Base-by-base conservation (phyloP, 1,284 basidiomycete genomes). In the Rhizoctonia solani region DNA sequence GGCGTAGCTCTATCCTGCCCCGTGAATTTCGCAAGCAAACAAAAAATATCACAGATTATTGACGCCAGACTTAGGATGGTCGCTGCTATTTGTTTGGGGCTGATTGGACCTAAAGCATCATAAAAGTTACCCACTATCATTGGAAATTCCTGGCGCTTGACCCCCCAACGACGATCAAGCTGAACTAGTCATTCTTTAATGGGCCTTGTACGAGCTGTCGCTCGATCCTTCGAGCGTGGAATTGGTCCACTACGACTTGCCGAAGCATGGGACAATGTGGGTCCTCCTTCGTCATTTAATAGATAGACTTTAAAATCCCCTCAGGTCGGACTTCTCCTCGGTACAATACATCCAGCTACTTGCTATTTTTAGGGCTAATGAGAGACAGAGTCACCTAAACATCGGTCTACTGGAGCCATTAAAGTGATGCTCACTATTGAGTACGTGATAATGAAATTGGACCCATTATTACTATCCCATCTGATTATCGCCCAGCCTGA, bases 191-290 rank as follows among this genome's bases (percentile, higher is more conserved):
- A n/a, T n/a, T n/a, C n/a, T n/a, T n/a, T n/a, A n/a, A 65, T 65
- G 61, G 23, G 49, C 23, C 27, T 27, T 27, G 61, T 41, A 44
- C 61, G 46, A 14, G 63, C 68, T 47, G 59, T 72, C 37, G 56
- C 50, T 41, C 54, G 69, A 30, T 84, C 85, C 0, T 87, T 92
- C 85, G 87, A 90, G 70, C 61, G 61, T 42, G 85, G 87, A 47
- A 89, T 96, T 70, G 92, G 93, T 0, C 93, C 93, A 4, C 82
- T 93, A n/a, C 80, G 85, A 58, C 81, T 95, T 3, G 93, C 93
- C 14, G 93, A 87, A 72, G 87, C 84, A 71, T 96, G 93, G 93
- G 93, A 96, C 74, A 95, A 95, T 78, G 93, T 95, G 71, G 77
- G 89, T 75, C 67, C 68, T 37, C 8, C 42, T 4, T 8, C 30